A percentile compares a stretch with the other conserved stretches of the same genome.
These are phyloP conservation scores for Saxophila tyrrhenica DNA, from an alignment of 495 filamentous ascomycete species.

Conservation along the genomic window DNA sequence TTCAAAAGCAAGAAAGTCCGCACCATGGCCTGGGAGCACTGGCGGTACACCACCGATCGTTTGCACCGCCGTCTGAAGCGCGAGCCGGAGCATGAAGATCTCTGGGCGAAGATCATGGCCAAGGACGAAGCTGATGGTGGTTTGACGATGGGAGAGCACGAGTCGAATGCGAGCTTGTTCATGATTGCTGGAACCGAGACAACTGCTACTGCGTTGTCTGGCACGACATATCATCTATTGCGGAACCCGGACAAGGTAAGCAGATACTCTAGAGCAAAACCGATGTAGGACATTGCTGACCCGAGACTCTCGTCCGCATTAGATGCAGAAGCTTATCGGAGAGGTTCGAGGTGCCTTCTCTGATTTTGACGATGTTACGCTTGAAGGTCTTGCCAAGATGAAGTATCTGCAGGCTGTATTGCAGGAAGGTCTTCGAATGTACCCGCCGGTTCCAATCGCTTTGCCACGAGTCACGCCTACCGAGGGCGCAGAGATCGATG, in stretches of 20 bases:
- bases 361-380: conserved; percentile 9
- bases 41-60: conserved; percentile 6
- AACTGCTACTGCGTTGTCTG: conserved; percentile 17
- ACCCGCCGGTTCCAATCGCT: conserved; percentile 15
- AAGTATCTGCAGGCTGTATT: conserved; percentile 20
- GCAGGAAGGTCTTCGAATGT: conserved; percentile 20
- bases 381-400: conserved; percentile 14
- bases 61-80: conserved; percentile 14
- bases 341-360: conserved; percentile 17
- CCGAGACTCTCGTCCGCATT: no score
- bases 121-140: conserved; percentile 2
- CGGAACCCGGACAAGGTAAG: conserved; percentile 6
- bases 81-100: conserved; percentile 6
- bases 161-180: conserved; percentile 12
- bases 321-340: conserved; percentile 9
- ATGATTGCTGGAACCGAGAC: conserved; percentile 22
- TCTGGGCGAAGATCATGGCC: conserved; percentile 15
- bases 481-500: conserved; percentile 9
- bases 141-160: conserved; percentile 8
- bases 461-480: conserved; percentile 7
- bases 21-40: neutral
- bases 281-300: no score
- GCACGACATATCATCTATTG: conserved; percentile 18
- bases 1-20: conserved; percentile 7
- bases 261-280: no score